Evolutionary conservation across 306 rosid species (phyloP).

Genomic region (Quercus robur): DNA sequence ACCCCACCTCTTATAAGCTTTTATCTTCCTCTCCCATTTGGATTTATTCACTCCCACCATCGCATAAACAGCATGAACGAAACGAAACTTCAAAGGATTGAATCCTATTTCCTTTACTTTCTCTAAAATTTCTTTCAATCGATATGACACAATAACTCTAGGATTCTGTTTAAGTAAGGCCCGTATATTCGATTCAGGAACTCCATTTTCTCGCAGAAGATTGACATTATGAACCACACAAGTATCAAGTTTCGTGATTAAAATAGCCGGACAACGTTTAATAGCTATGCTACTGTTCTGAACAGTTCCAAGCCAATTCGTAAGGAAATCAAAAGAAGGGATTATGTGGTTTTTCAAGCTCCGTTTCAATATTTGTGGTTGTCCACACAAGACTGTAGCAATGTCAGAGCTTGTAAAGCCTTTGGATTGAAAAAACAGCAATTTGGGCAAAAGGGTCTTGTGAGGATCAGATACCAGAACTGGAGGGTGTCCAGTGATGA

Average conservation of each 20-base stretch:
- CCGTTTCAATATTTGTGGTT: neutral
- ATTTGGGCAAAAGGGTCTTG: constrained; percentile 7
- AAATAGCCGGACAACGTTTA: neutral
- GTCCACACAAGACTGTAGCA: neutral
- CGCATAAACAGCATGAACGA: constrained; percentile 31
- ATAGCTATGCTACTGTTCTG: neutral
- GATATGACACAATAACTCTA: neutral
- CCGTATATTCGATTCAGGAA: neutral
- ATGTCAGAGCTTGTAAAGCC: constrained; percentile 10
- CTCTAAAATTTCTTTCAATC: neutral
- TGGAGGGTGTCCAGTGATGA: neutral
- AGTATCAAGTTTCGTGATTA: neutral
- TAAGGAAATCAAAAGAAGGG: neutral
- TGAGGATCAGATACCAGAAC: neutral
- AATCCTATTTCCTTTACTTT: constrained; percentile 44
- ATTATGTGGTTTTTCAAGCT: constrained; percentile 13
- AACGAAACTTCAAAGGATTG: constrained; percentile 8
- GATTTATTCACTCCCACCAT: constrained; percentile 15
- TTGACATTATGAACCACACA: constrained; percentile 1
- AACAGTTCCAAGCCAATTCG: neutral
- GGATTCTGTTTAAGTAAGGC: neutral
- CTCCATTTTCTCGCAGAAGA: constrained; percentile 8
- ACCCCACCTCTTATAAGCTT: too few relatives aligned
- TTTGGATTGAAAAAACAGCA: constrained; percentile 8
- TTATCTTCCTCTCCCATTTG: constrained; percentile 41